Base-by-base conservation (phyloP, 805 yeast species). In the Ogataea zsoltii region DNA sequence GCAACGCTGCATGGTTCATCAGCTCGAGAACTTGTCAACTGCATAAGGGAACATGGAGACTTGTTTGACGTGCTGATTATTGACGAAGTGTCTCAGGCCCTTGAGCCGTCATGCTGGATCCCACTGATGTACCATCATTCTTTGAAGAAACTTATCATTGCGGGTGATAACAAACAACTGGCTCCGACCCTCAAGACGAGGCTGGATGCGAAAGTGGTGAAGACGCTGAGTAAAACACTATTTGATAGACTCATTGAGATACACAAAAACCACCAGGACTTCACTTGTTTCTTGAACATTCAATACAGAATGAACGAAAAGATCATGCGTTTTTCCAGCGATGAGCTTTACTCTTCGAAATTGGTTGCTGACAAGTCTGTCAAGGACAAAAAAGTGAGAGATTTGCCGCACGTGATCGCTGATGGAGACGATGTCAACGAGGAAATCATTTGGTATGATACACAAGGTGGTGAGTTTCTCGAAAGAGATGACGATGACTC, bases 21-120 rank as follows among this genome's bases (percentile, higher is more conserved):
- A 9, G 73, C 89, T 0, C 71, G 82, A 55, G 90, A 85, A 39
- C 65, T 90, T 9, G 70, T 77, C n/a, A 71, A 77, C 3, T 66
- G 82, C 33, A 60, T 66, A 4, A 61, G 65, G 26, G 65, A 65
- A 21, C 37, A 41, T 15, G 62, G 58, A 7, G 68, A 65, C 29
- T 60, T 82, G 11, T 88, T 92, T 58, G 88, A 88, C 52, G 81
- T 96, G 0, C 71, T 92, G 26, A 86, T 94, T 11, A 91, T 92
- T 29, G 99, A 92, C 66, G 99, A 92, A 65, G 97, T 92, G 0
- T 89, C 97, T 0, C 99, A 92, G 63, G 77, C 97, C 10, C 67
- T 92, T 44, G 97, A 92, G 58, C 96, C 97, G 1, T 96, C 92
- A 54, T 90, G 97, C 58, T 91, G 97, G 97, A 90, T 92, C 18